These are phyloP conservation scores for Arctostaphylos glauca DNA, from an alignment of 148 eudicot genomes.

Conservation along the genomic window DNA sequence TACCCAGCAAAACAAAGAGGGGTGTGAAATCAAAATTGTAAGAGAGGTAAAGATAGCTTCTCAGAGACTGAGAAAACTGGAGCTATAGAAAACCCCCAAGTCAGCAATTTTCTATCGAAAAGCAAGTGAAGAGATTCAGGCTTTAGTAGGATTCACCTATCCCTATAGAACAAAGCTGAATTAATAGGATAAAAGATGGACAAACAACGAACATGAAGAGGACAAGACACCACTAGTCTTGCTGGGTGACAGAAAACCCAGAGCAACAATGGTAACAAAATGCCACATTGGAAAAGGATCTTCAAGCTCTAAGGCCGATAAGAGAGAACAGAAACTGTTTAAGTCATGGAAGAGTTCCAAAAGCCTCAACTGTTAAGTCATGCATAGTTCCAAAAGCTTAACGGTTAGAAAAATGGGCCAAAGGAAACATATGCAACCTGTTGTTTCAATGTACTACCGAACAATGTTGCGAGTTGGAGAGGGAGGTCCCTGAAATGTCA, in stretches of 20 bases:
- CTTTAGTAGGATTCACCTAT: neutral
- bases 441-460: neutral
- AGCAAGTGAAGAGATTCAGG: neutral
- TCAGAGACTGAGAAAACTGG: neutral
- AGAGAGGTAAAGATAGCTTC: neutral
- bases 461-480: neutral
- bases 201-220: neutral
- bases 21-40: too few relatives aligned
- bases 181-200: neutral
- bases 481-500: neutral
- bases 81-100: neutral
- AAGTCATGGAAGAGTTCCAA: neutral
- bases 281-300: neutral
- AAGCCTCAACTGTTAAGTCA: neutral
- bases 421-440: neutral
- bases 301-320: neutral
- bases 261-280: neutral
- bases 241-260: neutral
- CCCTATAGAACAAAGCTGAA: neutral
- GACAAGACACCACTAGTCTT: neutral
- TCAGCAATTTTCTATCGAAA: neutral
- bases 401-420: neutral
- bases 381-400: too few relatives aligned
- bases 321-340: too few relatives aligned
- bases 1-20: too few relatives aligned